Conservation (phyloP, 129 eudicot species). For the carrot (Daucus carota) region DH1_v3.0 NC_030386.2:29527001-29527500, state of each 20-base stretch:
- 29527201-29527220: conserved; percentile 57
- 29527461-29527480: conserved; percentile 28
- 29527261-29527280: conserved; percentile 80
- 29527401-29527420: conserved; percentile 87
- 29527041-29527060: conserved; percentile 87
- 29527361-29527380: conserved; percentile 95
- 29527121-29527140: conserved; percentile 71
- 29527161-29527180: conserved; percentile 81
- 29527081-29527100: conserved; percentile 38
- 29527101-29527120: conserved; percentile 65
- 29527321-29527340: conserved; percentile 92
- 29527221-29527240: conserved; percentile 85
- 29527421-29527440: conserved; percentile 81
- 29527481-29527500: conserved; percentile 60
- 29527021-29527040: conserved; percentile 82
- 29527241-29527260: conserved; percentile 70
- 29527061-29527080: conserved; percentile 12
- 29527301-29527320: conserved; percentile 66
- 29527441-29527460: conserved; percentile 50
- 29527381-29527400: conserved; percentile 91
- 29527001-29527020: conserved; percentile 97
- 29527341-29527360: conserved; percentile 98
- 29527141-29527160: conserved; percentile 68
- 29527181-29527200: conserved; percentile 47
- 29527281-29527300: conserved; percentile 69